These are phyloP conservation scores for Hortiboletus campestris DNA, from an alignment of 768 basidiomycete genomes.

Conservation along the genomic window DNA sequence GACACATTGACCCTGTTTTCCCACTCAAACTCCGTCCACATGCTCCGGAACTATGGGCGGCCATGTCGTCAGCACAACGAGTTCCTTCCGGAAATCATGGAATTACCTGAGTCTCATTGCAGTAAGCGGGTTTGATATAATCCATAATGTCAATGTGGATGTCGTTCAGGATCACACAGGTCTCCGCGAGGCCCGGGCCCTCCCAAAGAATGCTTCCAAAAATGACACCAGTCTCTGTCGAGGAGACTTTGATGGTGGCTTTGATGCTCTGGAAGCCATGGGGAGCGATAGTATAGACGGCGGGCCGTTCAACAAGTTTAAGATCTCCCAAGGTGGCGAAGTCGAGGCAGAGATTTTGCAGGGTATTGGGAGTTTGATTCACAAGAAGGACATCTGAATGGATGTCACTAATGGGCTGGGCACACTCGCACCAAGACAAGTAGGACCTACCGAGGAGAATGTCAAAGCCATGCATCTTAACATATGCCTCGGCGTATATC, in stretches of 20 bases:
- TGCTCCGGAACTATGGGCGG: conserved; percentile 75
- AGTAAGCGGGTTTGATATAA: conserved; percentile 64
- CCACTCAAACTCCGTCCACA: conserved; percentile 99
- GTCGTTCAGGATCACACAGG: conserved; percentile 92
- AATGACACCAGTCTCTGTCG: conserved; percentile 97
- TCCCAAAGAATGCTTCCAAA: conserved; percentile 99
- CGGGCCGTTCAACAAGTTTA: conserved; percentile 94
- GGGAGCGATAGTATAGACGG: conserved; percentile 89
- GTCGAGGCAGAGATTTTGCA: conserved; percentile 95
- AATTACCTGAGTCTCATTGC: conserved; percentile 86
- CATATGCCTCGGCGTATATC: conserved; percentile 96
- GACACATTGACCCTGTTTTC: conserved; percentile 98
- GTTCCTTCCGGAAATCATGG: neutral
- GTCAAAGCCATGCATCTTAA: conserved; percentile 97
- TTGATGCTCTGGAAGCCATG: conserved; percentile 99
- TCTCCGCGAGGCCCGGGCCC: conserved; percentile 81
- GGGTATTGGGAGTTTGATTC: conserved; percentile 90
- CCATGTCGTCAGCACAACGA: conserved; percentile 2
- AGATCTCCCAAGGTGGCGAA: conserved; percentile 97
- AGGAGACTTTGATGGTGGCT: conserved; percentile 97
- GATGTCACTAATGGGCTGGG: neutral
- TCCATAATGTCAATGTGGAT: conserved; percentile 93
- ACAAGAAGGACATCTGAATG: conserved; percentile 86
- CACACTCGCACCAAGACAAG: neutral
- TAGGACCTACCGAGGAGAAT: conserved; percentile 73